Evolutionary conservation across 768 basidiomycete species (phyloP).

Genomic region (Dacryopinax spathularia): DNA sequence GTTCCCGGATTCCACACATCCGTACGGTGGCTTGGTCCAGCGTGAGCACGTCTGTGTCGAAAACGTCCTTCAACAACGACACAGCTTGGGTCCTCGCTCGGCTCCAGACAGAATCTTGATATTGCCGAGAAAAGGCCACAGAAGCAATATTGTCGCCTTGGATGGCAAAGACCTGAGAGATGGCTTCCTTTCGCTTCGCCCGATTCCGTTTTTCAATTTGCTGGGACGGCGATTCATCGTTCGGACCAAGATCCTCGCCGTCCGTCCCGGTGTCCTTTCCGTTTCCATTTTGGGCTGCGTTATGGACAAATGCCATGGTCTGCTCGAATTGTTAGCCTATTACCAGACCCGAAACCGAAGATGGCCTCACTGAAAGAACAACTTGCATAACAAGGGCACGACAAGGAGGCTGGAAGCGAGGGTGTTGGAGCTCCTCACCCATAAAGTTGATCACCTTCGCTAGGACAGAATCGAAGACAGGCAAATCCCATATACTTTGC

Average conservation of each 20-base stretch:
- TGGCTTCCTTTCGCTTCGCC: constrained; percentile 24
- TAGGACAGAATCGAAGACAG: constrained; percentile 48
- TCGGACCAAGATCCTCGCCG: background rate
- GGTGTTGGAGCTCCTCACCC: constrained; percentile 70
- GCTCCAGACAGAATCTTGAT: constrained; percentile 31
- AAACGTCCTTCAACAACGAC: constrained; percentile 24
- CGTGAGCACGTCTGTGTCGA: constrained; percentile 22
- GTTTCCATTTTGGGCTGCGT: constrained; percentile 11
- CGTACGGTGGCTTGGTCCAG: constrained; percentile 18
- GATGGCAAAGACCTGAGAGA: constrained; percentile 34
- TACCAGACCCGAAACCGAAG: background rate
- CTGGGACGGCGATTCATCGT: background rate
- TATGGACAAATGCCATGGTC: background rate
- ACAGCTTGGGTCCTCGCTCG: constrained; percentile 30
- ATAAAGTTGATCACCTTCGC: constrained; percentile 59
- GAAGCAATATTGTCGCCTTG: constrained; percentile 36
- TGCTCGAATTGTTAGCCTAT: background rate
- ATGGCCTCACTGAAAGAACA: constrained; percentile 45
- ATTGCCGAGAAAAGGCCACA: constrained; percentile 32
- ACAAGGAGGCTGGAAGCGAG: constrained; percentile 40
- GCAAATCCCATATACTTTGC: constrained; percentile 36
- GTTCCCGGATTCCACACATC: constrained; percentile 13
- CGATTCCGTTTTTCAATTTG: background rate
- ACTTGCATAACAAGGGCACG: constrained; percentile 47
- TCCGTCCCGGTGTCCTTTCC: no score